phyloP scores from a whole-genome alignment of 202 grass and related monocot species.

The Dendrocalamus latiflorus region DNA sequence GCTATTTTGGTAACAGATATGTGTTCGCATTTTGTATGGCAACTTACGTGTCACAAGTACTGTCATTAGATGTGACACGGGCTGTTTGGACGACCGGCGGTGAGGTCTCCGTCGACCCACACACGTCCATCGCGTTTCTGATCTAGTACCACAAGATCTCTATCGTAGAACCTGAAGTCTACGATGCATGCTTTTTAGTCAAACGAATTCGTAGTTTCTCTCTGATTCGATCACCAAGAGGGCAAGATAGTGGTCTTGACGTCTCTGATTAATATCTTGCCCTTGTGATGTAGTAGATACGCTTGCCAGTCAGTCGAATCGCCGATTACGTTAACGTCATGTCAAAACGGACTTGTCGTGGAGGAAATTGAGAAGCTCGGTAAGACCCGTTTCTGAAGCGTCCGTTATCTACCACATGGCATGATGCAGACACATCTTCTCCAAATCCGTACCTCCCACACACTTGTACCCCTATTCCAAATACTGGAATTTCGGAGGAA shows the following conservation, averaged over 20 bases:
- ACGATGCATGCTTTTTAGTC: background rate
- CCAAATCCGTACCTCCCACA: background rate
- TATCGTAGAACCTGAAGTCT: background rate
- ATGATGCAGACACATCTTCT: background rate
- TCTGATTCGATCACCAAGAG: background rate
- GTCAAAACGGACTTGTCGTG: constrained; percentile 8
- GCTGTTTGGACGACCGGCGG: background rate
- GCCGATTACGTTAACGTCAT: background rate
- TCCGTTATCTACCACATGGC: background rate
- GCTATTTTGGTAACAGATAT: background rate
- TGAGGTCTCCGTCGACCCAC: background rate
- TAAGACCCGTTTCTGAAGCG: constrained; percentile 16
- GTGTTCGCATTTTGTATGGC: background rate
- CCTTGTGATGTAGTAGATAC: background rate
- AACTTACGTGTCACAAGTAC: background rate
- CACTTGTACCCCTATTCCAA: background rate
- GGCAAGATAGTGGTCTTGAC: background rate
- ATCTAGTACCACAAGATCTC: background rate
- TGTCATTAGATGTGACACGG: constrained; percentile 2
- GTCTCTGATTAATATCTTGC: background rate
- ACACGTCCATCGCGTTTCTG: background rate
- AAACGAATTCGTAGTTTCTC: background rate
- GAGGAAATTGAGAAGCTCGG: background rate
- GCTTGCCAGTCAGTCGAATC: background rate
- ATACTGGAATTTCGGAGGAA: background rate